phyloP scores from a whole-genome alignment of 805 yeast species.

The Suhomyces prunicola region DNA sequence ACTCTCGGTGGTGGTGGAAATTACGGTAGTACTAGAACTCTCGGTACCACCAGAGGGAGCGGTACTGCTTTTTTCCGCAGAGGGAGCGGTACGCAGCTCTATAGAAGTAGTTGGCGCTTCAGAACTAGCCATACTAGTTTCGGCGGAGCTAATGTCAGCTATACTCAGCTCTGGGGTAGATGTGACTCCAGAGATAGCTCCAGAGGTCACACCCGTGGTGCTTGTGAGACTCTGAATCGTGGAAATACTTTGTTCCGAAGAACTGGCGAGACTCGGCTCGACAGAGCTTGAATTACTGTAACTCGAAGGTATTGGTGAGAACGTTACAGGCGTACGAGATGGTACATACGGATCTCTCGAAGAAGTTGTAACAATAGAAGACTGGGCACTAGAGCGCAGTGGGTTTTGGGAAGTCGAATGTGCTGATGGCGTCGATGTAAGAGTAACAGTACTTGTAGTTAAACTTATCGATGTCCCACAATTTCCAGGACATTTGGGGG shows the following conservation, averaged over 20 bases:
- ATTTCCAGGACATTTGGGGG: neutral
- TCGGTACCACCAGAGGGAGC: no score
- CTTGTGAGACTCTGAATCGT: neutral
- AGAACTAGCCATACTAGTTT: neutral
- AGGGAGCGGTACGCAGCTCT: neutral
- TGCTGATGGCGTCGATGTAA: neutral
- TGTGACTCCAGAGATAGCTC: neutral
- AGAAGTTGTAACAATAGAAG: neutral
- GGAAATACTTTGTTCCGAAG: neutral
- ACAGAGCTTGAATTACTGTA: neutral
- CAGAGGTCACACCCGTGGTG: neutral
- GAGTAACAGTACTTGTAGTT: neutral
- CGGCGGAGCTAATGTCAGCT: neutral
- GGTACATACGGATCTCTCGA: neutral
- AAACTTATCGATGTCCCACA: neutral
- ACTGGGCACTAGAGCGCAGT: neutral
- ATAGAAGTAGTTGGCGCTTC: neutral
- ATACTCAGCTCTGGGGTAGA: neutral
- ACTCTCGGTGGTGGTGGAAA: neutral
- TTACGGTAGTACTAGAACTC: no score
- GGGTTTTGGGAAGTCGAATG: neutral
- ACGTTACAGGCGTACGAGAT: neutral
- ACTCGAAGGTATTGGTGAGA: neutral
- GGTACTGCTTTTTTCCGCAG: neutral
- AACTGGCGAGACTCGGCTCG: neutral